These are phyloP conservation scores for Saccharomyces hybrid DNA, from an alignment of 1,139 yeast genomes.

Conservation along the genomic window DNA sequence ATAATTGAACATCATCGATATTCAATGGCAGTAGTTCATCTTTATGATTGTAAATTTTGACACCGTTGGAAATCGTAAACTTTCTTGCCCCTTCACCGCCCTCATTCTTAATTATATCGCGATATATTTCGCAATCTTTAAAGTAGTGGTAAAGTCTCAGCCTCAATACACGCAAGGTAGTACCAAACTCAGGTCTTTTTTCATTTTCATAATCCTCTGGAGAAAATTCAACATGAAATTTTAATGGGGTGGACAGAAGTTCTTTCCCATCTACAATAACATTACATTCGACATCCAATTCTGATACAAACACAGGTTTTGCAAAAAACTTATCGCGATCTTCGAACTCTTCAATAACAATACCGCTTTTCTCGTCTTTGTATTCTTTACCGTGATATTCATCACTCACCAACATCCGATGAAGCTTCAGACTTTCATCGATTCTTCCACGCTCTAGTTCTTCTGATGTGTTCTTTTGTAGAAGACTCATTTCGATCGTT, in stretches of 20 bases:
- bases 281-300: conserved; percentile 50
- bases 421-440: conserved; percentile 26
- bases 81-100: conserved; percentile 3
- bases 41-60: conserved; percentile 31
- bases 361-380: conserved; percentile 28
- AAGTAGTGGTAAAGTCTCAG: conserved; percentile 45
- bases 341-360: conserved; percentile 37
- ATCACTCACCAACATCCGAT: conserved; percentile 27
- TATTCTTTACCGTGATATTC: conserved; percentile 30
- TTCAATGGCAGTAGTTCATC: conserved; percentile 24
- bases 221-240: conserved; percentile 67
- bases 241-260: conserved; percentile 36
- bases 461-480: conserved; percentile 30
- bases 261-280: conserved; percentile 25
- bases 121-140: conserved; percentile 42
- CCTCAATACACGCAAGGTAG: conserved; percentile 56
- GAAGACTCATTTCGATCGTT: conserved; percentile 29
- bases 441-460: conserved; percentile 26
- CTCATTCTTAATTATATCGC: conserved; percentile 19
- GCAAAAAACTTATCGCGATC: conserved; percentile 61
- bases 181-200: conserved; percentile 59
- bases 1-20: conserved; percentile 45
- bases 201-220: conserved; percentile 62
- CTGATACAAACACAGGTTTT: conserved; percentile 73
- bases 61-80: conserved; percentile 30